Base-by-base conservation (phyloP, 2,329 filamentous ascomycete species). In the Claviceps paspali region DNA sequence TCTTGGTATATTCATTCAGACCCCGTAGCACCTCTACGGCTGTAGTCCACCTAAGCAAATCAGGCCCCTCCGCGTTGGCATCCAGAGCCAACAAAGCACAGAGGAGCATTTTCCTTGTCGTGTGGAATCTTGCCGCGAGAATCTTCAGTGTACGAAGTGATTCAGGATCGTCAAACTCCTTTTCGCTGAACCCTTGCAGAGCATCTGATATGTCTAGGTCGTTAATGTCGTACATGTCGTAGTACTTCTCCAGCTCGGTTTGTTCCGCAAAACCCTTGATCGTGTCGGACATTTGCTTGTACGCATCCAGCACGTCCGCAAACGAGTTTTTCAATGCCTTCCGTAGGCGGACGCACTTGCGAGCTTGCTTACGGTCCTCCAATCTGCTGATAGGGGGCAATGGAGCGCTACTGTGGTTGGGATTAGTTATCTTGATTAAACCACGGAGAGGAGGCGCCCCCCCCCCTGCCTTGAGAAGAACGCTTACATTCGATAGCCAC, bases 381-480 rank as follows among this genome's bases (percentile, higher is more conserved):
- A 98, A 67, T 32, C 88, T 76, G 46, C 82, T 92, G 42, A 95
- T 81, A n/a, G 91, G 91, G 6, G 91, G 88, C 26, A 96, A 62
- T 18, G 87, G 88, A 12, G 77, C 80, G 65, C 84, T 93, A 61
- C 84, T 92, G 37, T 26, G 42, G 40, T 17, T 23, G 11, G 12
- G 1, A 18, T 42, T 36, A 37, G 23, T 9, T 14, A 21, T 38
- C 19, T 8, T 15, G 17, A 6, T 6, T 2, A 21, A 21, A 24
- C 11, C 29, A 18, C 15, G 10, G 29, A 12, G 19, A 9, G n/a
- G 7, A 12, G 26, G n/a, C 12, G 35, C 10, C 5, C 22, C 10
- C 5, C 22, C 12, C 14, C 18, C 12, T 14, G n/a, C 14, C 6
- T 23, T 32, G 29, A 30, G 10, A 33, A 49, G 24, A n/a, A 32